Evolutionary conservation across 768 basidiomycete genomes (phyloP), one percentile per base, ranked within the genome.

Genomic region (Mycena floridula): DNA sequence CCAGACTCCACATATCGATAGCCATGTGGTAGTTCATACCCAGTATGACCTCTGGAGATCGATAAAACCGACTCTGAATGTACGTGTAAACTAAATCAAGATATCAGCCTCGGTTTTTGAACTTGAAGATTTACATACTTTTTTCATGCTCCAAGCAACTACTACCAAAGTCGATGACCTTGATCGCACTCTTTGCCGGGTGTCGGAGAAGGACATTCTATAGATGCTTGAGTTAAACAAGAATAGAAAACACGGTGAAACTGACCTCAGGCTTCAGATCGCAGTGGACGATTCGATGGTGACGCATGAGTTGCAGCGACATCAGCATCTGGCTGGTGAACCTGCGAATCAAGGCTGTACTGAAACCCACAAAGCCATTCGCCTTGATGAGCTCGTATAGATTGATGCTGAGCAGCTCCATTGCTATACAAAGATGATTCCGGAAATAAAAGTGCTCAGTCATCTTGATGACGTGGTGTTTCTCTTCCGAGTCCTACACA

Each of bases 11-110:
- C 94, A 99, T 99, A 61, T 98, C 92, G 50, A 94, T 95, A 25
- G 89, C 93, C 92, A 96, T 98, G 59, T 95, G 91, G 62, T 99
- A 99, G 62, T 93, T 96, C 87, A 95, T 90, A 43, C 96, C 96
- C 28, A 99, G 79, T 45, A 99, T 99, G 54, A 99, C 95, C 66
- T 99, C 96, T 3, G 96, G 96, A 16, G 93, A 96, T n/a, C 96
- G 91, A 68, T 99, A 99, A 72, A 99, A 99, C 32, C 96, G 89
- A 67, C 92, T 95, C 64, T 98, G 96, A 52, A 99, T 98, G 59
- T 99, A 99, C 1, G 96, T 99, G 63, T 98, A 99, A 50, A 99
- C 96, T 99, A 50, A 4, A 21, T 35, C 37, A 47, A 35, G 38
- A 26, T n/a, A n/a, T n/a, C n/a, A n/a, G n/a, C n/a, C n/a, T n/a